Evolutionary conservation across 768 basidiomycete species (phyloP).

Genomic region (Lactarius akahatsu): DNA sequence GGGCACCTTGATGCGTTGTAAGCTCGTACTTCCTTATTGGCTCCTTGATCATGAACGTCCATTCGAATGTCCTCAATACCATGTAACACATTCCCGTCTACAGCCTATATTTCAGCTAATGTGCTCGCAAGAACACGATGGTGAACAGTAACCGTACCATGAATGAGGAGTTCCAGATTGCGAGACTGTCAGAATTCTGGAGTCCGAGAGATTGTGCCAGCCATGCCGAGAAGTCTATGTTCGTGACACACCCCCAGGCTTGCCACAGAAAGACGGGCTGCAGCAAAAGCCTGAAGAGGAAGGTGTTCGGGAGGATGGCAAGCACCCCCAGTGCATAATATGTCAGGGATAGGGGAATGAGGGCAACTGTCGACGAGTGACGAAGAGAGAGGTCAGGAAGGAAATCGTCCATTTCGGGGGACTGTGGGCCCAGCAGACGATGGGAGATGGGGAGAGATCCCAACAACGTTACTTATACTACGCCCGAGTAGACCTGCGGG

Average conservation of each 20-base stretch:
- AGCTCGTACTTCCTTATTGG: too few species aligned
- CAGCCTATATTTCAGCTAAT: background rate
- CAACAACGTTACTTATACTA: background rate
- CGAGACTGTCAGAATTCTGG: too few species aligned
- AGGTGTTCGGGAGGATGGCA: constrained; percentile 10
- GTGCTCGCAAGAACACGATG: too few species aligned
- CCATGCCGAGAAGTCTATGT: constrained; percentile 1
- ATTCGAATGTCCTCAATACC: background rate
- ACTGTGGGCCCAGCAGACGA: background rate
- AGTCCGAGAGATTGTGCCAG: background rate
- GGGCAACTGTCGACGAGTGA: background rate
- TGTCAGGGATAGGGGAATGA: constrained; percentile 2
- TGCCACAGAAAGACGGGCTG: background rate
- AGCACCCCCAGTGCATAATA: constrained; percentile 11
- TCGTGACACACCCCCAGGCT: background rate
- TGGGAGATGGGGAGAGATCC: background rate
- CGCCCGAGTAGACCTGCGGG: background rate
- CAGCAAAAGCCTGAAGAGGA: background rate
- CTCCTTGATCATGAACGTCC: background rate
- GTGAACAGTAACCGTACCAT: background rate
- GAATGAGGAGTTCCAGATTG: background rate
- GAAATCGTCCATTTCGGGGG: background rate
- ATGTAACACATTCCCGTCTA: constrained; percentile 3
- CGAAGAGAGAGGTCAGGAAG: constrained; percentile 5
- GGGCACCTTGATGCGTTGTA: background rate